Conservation (phyloP, 495 filamentous ascomycete species). For the Penicillium roqueforti region DNA sequence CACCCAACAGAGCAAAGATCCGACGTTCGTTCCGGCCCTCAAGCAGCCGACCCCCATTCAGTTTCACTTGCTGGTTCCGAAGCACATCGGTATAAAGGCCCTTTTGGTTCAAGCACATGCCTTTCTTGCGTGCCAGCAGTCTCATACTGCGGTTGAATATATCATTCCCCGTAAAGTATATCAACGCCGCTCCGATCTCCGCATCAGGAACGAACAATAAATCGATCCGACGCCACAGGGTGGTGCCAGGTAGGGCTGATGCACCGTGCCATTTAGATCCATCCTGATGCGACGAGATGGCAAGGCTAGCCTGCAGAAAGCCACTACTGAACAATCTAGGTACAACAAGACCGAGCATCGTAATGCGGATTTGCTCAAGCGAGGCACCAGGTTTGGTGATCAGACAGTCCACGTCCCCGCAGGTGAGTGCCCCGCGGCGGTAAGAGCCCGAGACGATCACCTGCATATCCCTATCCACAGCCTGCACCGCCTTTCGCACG, state of each 20-base stretch:
- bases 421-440: slow-evolving; percentile 68
- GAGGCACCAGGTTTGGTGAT: slow-evolving; percentile 66
- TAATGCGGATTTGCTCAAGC: slow-evolving; percentile 53
- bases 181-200: slow-evolving; percentile 80
- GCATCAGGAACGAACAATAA: slow-evolving; percentile 77
- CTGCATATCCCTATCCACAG: slow-evolving; percentile 60
- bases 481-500: slow-evolving; percentile 57
- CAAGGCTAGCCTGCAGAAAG: slow-evolving; percentile 58
- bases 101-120: slow-evolving; percentile 80
- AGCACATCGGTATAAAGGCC: slow-evolving; percentile 76
- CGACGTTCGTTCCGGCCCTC: slow-evolving; percentile 74
- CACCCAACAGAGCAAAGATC: slow-evolving; percentile 83
- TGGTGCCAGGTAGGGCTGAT: slow-evolving; percentile 55
- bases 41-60: slow-evolving; percentile 69
- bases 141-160: slow-evolving; percentile 92
- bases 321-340: slow-evolving; percentile 52
- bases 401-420: slow-evolving; percentile 82
- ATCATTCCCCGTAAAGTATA: slow-evolving; percentile 96
- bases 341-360: slow-evolving; percentile 63
- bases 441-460: slow-evolving; percentile 81
- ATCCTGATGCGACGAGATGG: slow-evolving; percentile 37
- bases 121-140: slow-evolving; percentile 76
- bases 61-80: slow-evolving; percentile 54
- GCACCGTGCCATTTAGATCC: slow-evolving; percentile 88
- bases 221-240: slow-evolving; percentile 78